Evolutionary conservation across 352 stramenopile species (phyloP).

Genomic region (Phytophthora pini): DNA sequence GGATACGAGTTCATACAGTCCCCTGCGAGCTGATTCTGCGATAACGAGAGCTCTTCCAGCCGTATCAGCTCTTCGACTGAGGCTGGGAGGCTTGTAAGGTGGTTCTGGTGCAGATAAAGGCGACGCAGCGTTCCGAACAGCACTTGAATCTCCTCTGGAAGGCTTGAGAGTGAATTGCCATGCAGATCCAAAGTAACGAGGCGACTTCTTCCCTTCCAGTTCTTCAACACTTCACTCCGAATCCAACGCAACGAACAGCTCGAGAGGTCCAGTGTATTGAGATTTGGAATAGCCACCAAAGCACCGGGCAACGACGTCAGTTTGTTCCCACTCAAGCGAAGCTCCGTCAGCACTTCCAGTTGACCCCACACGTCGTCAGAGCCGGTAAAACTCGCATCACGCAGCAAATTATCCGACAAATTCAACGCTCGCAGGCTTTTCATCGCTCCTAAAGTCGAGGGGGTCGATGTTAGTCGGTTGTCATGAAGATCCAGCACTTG

Average conservation of each 20-base stretch:
- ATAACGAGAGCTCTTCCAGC: slow-evolving; percentile 34
- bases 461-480: slow-evolving; percentile 36
- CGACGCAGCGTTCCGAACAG: slow-evolving; percentile 36
- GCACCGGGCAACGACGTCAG: slow-evolving; percentile 26
- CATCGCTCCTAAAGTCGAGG: slow-evolving; percentile 22
- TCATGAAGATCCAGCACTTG: slow-evolving; percentile 34
- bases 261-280: slow-evolving; percentile 32
- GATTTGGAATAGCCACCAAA: slow-evolving; percentile 21
- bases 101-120: slow-evolving; percentile 56
- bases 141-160: slow-evolving; percentile 48
- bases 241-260: slow-evolving; percentile 29
- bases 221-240: slow-evolving; percentile 24
- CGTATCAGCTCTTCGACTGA: slow-evolving; percentile 37
- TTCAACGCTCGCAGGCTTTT: slow-evolving; percentile 35
- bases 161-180: slow-evolving; percentile 40
- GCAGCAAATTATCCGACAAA: slow-evolving; percentile 50
- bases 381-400: slow-evolving; percentile 36
- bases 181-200: slow-evolving; percentile 48
- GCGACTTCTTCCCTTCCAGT: slow-evolving; percentile 30
- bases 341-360: slow-evolving; percentile 20
- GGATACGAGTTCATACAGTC: slow-evolving; percentile 30
- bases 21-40: slow-evolving; percentile 30
- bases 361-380: slow-evolving; percentile 24
- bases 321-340: slow-evolving; percentile 27
- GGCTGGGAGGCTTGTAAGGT: slow-evolving; percentile 42